phyloP scores from a whole-genome alignment of 768 basidiomycete species.

The Phanerochaete sordida region DNA sequence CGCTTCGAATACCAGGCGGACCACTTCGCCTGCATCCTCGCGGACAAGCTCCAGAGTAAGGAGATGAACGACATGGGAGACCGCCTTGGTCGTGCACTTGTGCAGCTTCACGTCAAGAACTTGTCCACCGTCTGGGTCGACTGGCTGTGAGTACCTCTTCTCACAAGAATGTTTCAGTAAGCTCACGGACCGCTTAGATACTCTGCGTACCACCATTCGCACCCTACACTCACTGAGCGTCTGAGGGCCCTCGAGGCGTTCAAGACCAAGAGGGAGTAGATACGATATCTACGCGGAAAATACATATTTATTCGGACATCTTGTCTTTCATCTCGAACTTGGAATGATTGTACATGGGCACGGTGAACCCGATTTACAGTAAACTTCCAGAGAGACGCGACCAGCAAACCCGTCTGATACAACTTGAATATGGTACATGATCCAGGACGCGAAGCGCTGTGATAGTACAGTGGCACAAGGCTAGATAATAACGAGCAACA shows the following conservation, averaged over 20 bases:
- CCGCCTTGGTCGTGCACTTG: slow-evolving; percentile 76
- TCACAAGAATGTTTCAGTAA: neutral
- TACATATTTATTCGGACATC: neutral
- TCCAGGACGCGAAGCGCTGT: no score
- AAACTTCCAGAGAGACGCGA: no score
- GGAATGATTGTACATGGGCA: no score
- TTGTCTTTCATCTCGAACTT: no score
- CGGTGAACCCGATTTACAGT: no score
- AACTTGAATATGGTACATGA: no score
- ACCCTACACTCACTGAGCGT: slow-evolving; percentile 91
- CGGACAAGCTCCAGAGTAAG: slow-evolving; percentile 42
- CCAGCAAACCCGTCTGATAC: no score
- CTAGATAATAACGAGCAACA: no score
- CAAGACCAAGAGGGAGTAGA: slow-evolving; percentile 24
- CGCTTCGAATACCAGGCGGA: slow-evolving; percentile 94
- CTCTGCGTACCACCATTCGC: slow-evolving; percentile 94
- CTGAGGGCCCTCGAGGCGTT: slow-evolving; percentile 68
- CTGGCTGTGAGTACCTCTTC: slow-evolving; percentile 61
- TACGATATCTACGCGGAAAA: neutral
- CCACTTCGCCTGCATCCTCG: slow-evolving; percentile 74
- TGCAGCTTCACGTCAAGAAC: slow-evolving; percentile 89
- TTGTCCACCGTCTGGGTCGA: slow-evolving; percentile 92
- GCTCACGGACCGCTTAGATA: slow-evolving; percentile 47
- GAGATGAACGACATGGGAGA: slow-evolving; percentile 85
- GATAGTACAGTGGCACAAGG: no score